Evolutionary conservation across 2,329 filamentous ascomycete genomes (phyloP), one percentile per base, ranked within the genome.

Genomic region (Trichoderma koningiopsis): DNA sequence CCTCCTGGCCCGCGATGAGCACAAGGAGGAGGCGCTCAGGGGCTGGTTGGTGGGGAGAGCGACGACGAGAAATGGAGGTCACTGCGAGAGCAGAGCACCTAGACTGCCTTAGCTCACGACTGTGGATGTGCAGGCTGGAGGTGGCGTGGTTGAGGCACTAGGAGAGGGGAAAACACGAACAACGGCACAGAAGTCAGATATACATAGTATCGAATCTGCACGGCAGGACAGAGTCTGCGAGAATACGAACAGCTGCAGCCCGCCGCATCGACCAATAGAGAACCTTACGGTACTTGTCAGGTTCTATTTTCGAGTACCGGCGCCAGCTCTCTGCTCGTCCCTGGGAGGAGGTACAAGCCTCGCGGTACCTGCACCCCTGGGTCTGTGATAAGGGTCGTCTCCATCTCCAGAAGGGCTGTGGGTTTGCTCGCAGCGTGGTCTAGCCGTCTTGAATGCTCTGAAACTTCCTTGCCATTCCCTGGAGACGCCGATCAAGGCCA

Each of bases 381-480:
- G 63, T 16, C 47, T 59, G 65, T 29, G 66, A 68, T 68, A 68
- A 68, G 66, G 66, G 66, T 64, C 61, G 29, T 56, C 64, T 52
- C 58, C 24, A 56, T 68, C 47, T 47, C 40, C 29, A 40, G 16
- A 69, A 53, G 53, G 61, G 40, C 29, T 59, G 61, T 68, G 64
- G 64, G 37, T 33, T 43, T 61, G 56, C 24, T 33, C 49, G 68
- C 68, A 40, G 63, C 24, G 68, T 65, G 65, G 57, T 55, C 66
- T 62, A 68, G 58, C 69, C 60, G 43, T 57, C 47, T 64, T 64
- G 49, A 64, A 64, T 56, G 64, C 67, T 66, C 69, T 70, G 69
- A 68, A 69, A 71, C 60, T 65, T 60, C 59, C 65, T 59, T 68
- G 68, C 68, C 70, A 68, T 66, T 68, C 70, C 72, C 69, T 70